Percentiles rank a stretch among this genome's conserved stretches.
Evolutionary conservation across 169 alveolate species (phyloP).

Genomic region (Pseudocohnilembus persalinus): DNA sequence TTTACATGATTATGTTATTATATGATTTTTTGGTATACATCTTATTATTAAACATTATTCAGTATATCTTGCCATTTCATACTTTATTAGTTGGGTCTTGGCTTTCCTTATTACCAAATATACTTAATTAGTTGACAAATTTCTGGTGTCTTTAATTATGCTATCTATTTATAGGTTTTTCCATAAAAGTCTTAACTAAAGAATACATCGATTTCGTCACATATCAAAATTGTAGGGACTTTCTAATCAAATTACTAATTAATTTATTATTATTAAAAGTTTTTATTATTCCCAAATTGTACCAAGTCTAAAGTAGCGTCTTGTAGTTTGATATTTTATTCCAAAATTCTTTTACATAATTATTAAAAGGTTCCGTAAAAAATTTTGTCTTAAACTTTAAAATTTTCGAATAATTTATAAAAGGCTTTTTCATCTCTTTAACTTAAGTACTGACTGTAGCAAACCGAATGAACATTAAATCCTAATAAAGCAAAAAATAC

Average conservation of each 20-base stretch:
- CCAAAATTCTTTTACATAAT: slow-evolving; percentile 6
- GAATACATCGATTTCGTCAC: slow-evolving; percentile 32
- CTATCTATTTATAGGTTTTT: neutral
- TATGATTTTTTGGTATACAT: neutral
- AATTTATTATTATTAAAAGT: no score
- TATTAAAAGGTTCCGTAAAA: slow-evolving; percentile 18
- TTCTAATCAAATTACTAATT: no score
- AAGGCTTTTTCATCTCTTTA: slow-evolving; percentile 22
- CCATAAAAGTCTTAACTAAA: slow-evolving; percentile 28
- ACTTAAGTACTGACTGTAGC: slow-evolving; percentile 24
- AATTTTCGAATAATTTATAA: neutral
- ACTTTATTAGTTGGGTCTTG: neutral
- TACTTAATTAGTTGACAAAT: neutral
- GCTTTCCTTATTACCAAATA: no score
- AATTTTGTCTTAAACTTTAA: neutral
- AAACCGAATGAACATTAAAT: no score
- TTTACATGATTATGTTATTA: neutral
- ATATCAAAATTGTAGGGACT: neutral
- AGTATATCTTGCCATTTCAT: neutral
- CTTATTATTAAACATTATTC: neutral
- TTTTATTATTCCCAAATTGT: neutral
- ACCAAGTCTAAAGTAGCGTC: neutral
- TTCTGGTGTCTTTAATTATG: neutral
- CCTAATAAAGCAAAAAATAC: no score
- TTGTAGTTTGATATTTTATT: slow-evolving; percentile 1